These are phyloP conservation scores for Brassica hybrid DNA, from an alignment of 441 rosid species.

Conservation along the genomic window DNA sequence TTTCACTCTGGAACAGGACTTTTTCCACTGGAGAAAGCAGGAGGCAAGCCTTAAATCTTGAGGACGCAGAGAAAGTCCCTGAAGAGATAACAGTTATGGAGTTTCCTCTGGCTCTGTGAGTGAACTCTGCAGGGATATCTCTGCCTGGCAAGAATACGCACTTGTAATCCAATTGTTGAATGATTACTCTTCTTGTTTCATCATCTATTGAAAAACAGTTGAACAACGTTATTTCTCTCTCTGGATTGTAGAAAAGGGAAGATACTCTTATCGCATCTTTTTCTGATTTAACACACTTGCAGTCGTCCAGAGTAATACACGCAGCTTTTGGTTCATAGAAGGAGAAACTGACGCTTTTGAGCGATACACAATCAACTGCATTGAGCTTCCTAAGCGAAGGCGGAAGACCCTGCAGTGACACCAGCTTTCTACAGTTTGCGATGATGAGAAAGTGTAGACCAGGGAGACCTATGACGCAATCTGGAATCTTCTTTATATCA, in stretches of 20 bases:
- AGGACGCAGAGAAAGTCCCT: not conserved
- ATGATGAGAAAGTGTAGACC: not conserved
- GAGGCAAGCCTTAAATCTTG: constrained; percentile 16
- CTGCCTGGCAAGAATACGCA: not conserved
- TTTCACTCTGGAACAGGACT: fast-evolving
- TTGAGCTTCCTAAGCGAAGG: not conserved
- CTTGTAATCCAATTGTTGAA: not conserved
- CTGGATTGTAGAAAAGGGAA: not conserved
- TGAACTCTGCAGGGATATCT: constrained; percentile 5
- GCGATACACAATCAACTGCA: not conserved
- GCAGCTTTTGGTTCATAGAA: not conserved
- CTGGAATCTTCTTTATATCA: constrained; percentile 7
- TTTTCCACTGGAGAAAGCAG: not conserved
- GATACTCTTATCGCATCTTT: not conserved
- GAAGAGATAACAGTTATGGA: not conserved
- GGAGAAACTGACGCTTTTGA: not conserved
- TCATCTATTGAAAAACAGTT: constrained; percentile 6
- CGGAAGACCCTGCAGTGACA: not conserved
- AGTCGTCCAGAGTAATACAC: not conserved
- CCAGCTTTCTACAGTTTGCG: not conserved
- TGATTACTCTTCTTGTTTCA: not conserved
- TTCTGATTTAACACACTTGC: not conserved
- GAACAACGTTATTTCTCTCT: not conserved
- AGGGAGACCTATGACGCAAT: not conserved
- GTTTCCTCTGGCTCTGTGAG: constrained; percentile 7